Evolutionary conservation across 805 yeast species (phyloP).

Genomic region (Teunomyces stri): DNA sequence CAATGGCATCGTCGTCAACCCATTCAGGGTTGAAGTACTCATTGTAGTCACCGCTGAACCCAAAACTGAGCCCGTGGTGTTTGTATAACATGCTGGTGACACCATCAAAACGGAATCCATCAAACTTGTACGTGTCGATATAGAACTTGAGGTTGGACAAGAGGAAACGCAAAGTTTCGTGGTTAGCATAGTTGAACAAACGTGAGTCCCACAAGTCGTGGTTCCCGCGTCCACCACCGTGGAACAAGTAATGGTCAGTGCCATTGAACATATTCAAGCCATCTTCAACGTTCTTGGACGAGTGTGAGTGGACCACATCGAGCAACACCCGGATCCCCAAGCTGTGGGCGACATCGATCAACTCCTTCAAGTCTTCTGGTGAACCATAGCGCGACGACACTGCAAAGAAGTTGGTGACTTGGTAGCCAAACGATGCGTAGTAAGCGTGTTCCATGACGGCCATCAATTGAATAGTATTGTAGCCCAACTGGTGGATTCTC

Average conservation of each 20-base stretch:
- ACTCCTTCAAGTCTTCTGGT: slow-evolving; percentile 89
- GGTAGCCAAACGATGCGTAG: slow-evolving; percentile 98
- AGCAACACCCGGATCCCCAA: slow-evolving; percentile 81
- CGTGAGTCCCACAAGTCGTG: slow-evolving; percentile 98
- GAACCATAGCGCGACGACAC: slow-evolving; percentile 87
- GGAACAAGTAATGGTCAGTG: slow-evolving; percentile 92
- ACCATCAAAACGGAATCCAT: slow-evolving; percentile 96
- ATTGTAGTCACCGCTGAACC: slow-evolving; percentile 88
- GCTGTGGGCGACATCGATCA: slow-evolving; percentile 88
- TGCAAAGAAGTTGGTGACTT: slow-evolving; percentile 90
- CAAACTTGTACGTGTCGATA: slow-evolving; percentile 80
- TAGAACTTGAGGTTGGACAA: slow-evolving; percentile 81
- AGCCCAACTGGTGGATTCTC: slow-evolving; percentile 79
- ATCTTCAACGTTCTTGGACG: slow-evolving; percentile 90
- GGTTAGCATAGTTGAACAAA: slow-evolving; percentile 84
- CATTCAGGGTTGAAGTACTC: slow-evolving; percentile 79
- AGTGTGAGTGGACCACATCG: slow-evolving; percentile 95
- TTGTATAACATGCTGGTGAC: slow-evolving; percentile 89
- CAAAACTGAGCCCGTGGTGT: slow-evolving; percentile 91
- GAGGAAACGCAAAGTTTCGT: slow-evolving; percentile 86
- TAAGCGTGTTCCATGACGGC: slow-evolving; percentile 99
- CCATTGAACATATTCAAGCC: slow-evolving; percentile 94
- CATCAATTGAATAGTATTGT: slow-evolving; percentile 93
- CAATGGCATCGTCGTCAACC: slow-evolving; percentile 85
- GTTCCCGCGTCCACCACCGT: slow-evolving; percentile 82